Conservation (phyloP, 805 yeast genomes). For the Peterozyma toletana region DNA sequence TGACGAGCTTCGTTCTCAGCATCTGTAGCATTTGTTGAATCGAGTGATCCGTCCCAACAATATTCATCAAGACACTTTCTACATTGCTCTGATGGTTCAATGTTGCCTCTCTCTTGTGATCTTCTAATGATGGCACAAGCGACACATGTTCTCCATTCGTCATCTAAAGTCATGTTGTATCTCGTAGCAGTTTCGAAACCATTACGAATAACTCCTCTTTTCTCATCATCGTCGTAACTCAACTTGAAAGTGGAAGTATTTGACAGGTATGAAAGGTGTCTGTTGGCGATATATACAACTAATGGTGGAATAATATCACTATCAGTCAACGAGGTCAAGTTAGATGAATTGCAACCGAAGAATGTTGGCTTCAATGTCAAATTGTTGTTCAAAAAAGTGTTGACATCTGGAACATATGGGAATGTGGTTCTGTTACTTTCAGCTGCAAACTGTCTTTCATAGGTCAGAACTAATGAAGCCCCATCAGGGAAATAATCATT, state of each 20-base stretch:
- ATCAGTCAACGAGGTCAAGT: conserved; percentile 37
- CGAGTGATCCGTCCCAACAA: conserved; percentile 63
- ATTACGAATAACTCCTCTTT: conserved; percentile 54
- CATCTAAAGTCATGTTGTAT: conserved; percentile 59
- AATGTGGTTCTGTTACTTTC: conserved; percentile 56
- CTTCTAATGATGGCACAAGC: conserved; percentile 82
- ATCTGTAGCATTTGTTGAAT: background rate
- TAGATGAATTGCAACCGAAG: conserved; percentile 73
- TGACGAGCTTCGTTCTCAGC: background rate
- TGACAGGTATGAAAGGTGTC: conserved; percentile 55
- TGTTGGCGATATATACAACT: conserved; percentile 70
- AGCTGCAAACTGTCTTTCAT: conserved; percentile 35
- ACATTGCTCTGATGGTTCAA: conserved; percentile 63
- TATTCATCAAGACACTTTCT: conserved; percentile 59
- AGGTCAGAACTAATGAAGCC: conserved; percentile 46
- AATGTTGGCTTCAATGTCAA: conserved; percentile 67
- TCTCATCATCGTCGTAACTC: conserved; percentile 51
- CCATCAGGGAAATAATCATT: conserved; percentile 61
- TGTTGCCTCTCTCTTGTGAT: conserved; percentile 60
- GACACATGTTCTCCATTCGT: conserved; percentile 65
- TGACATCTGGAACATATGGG: conserved; percentile 73
- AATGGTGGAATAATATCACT: conserved; percentile 53
- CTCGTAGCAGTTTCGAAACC: conserved; percentile 69
- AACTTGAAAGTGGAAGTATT: conserved; percentile 71
- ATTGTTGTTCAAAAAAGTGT: conserved; percentile 51